phyloP scores from a whole-genome alignment of 495 filamentous ascomycete genomes.

The Penicillium verhagenii region DNA sequence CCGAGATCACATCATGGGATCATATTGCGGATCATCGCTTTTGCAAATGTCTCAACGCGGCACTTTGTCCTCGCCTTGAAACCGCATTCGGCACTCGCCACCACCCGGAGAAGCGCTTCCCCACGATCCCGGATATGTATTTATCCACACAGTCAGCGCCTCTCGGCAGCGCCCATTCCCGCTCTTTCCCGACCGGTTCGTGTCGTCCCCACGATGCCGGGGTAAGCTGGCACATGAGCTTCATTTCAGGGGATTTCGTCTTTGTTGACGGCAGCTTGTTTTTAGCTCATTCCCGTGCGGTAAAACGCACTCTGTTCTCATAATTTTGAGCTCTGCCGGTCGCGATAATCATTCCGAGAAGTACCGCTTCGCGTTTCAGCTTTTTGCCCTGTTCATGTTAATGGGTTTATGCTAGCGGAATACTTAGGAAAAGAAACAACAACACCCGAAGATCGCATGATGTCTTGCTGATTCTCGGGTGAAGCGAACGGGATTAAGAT shows the following conservation, averaged over 20 bases:
- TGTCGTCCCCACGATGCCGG: not conserved
- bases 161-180: not conserved
- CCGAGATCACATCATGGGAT: not conserved
- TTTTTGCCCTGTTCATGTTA: not conserved
- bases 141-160: not conserved
- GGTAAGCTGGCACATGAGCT: not conserved
- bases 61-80: not conserved
- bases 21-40: not conserved
- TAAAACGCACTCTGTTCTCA: not conserved
- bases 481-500: not conserved
- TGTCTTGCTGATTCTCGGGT: not conserved
- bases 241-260: not conserved
- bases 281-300: not conserved
- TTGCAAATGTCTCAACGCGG: not conserved
- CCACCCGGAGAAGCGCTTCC: slow-evolving; percentile 6
- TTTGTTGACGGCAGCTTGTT: not conserved
- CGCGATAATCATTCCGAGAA: not conserved
- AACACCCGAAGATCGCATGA: not conserved
- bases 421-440: not conserved
- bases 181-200: slow-evolving; percentile 1
- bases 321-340: not conserved
- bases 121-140: not conserved
- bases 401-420: not conserved
- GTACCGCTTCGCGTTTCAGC: not conserved
- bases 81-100: not conserved